Conservation (phyloP, 768 basidiomycete genomes). For the Suillus paluster region DNA sequence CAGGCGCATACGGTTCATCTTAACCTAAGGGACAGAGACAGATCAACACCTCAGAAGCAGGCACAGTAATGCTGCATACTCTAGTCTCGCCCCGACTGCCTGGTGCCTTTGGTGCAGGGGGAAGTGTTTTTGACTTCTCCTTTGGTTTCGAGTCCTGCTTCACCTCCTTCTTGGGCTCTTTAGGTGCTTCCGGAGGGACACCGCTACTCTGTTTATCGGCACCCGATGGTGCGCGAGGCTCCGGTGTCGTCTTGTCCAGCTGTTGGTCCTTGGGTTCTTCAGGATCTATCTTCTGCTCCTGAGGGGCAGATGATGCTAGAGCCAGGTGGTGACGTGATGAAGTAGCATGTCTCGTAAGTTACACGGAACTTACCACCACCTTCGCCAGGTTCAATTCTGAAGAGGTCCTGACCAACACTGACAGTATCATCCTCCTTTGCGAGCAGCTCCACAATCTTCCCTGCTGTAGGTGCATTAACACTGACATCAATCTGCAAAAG, state of each 20-base stretch:
- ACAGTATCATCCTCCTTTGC: constrained; percentile 95
- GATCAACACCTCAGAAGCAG: constrained; percentile 5
- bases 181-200: constrained; percentile 30
- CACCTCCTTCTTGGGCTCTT: constrained; percentile 41
- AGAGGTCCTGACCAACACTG: constrained; percentile 91
- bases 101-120: constrained; percentile 38
- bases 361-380: constrained; percentile 45
- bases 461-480: constrained; percentile 90
- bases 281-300: constrained; percentile 40
- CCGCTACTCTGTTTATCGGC: constrained; percentile 26
- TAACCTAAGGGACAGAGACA: constrained; percentile 60
- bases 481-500: constrained; percentile 87
- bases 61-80: constrained; percentile 47
- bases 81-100: constrained; percentile 85
- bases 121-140: constrained; percentile 26
- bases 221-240: constrained; percentile 47
- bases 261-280: constrained; percentile 53
- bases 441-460: constrained; percentile 87
- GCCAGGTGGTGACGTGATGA: constrained; percentile 15
- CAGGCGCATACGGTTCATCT: constrained; percentile 98
- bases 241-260: constrained; percentile 48
- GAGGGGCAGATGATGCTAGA: constrained; percentile 36
- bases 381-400: constrained; percentile 87
- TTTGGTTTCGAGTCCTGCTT: constrained; percentile 41
- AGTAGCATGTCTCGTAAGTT: background rate